Conservation (phyloP, 2,329 filamentous ascomycete species). For the Orbilia ellipsospora region DNA sequence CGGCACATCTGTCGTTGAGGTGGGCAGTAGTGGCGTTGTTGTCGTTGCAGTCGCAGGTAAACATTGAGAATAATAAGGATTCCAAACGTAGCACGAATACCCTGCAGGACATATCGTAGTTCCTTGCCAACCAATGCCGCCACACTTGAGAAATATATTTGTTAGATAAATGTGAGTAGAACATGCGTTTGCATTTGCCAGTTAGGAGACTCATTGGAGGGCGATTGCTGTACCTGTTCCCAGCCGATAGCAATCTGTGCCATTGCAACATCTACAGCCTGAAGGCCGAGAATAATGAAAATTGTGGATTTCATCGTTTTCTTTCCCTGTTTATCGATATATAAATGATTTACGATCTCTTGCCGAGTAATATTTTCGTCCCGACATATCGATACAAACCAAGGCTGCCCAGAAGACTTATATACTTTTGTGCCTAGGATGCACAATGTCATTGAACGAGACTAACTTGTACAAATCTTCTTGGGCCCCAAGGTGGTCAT, state of each 20-base stretch:
- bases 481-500: too few species aligned
- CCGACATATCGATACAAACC: neutral
- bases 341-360: neutral
- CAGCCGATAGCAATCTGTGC: constrained; percentile 25
- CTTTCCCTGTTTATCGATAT: neutral
- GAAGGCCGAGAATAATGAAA: constrained; percentile 1
- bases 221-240: constrained; percentile 23
- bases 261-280: neutral
- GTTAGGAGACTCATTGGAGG: too few species aligned
- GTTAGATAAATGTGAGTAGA: neutral
- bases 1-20: neutral
- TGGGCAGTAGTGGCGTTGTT: neutral
- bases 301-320: constrained; percentile 8
- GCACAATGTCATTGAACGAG: too few species aligned
- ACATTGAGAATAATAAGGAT: constrained; percentile 39
- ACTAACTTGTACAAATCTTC: too few species aligned
- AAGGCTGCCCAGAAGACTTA: too few species aligned
- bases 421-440: too few species aligned
- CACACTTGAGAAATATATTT: constrained; percentile 17
- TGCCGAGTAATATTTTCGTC: neutral
- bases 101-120: neutral
- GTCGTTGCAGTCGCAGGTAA: constrained; percentile 11
- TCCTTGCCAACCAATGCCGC: constrained; percentile 23
- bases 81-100: constrained; percentile 1
- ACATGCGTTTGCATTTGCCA: neutral